Percentiles rank a stretch among this genome's conserved stretches.
Conservation (phyloP, 139 green algal genomes). For the Trebouxia sp. region DNA sequence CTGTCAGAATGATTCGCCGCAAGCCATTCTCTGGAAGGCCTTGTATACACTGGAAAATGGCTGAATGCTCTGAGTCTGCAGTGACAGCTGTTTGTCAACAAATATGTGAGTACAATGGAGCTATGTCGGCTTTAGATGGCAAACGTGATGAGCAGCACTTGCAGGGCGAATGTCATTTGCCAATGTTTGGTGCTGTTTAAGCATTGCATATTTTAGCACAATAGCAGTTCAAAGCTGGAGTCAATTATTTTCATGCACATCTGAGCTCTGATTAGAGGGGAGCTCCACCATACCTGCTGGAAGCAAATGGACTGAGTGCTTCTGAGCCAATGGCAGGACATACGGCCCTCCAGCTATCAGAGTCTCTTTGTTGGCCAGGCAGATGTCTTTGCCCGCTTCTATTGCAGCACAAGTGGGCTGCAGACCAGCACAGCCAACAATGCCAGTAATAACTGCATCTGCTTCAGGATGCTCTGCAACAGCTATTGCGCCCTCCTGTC, state of each 20-base stretch:
- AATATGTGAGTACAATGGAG: slow-evolving; percentile 89
- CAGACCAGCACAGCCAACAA: slow-evolving; percentile 97
- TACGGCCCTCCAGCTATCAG: slow-evolving; percentile 94
- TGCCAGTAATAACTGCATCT: slow-evolving; percentile 57
- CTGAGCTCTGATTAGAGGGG: too few species aligned
- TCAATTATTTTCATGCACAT: too few species aligned
- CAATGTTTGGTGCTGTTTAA: too few species aligned
- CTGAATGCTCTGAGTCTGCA: slow-evolving; percentile 93
- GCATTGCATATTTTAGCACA: too few species aligned
- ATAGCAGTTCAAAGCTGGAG: too few species aligned
- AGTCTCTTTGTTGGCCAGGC: slow-evolving; percentile 99
- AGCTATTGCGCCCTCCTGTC: slow-evolving; percentile 86
- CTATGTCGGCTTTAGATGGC: slow-evolving; percentile 84
- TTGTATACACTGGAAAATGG: slow-evolving; percentile 97
- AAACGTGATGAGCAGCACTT: too few species aligned
- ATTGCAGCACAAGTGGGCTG: slow-evolving; percentile 96
- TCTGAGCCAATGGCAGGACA: slow-evolving; percentile 85
- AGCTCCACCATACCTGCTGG: slow-evolving; percentile 70
- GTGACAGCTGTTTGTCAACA: background rate
- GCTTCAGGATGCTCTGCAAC: slow-evolving; percentile 61
- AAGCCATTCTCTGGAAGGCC: slow-evolving; percentile 93
- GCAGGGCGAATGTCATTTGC: too few species aligned
- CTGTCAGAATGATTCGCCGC: slow-evolving; percentile 97
- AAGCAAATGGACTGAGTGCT: slow-evolving; percentile 75
- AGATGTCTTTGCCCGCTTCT: slow-evolving; percentile 97